Evolutionary conservation across 2,329 filamentous ascomycete species (phyloP), one percentile per base, ranked within the genome.

Genomic region (Sporothrix brasiliensis): DNA sequence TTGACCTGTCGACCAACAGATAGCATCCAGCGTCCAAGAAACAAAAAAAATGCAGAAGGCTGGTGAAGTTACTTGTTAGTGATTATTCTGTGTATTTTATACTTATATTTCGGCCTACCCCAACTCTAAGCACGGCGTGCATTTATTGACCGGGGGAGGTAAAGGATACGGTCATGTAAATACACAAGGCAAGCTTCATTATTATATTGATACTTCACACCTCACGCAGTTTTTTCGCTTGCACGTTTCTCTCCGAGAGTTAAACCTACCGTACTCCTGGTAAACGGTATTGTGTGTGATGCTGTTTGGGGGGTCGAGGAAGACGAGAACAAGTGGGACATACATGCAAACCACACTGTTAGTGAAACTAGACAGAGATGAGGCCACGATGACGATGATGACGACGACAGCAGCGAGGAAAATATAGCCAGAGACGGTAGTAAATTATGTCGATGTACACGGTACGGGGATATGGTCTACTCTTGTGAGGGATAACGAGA

Each of bases 231-330:
- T 39, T 34, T 16, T 30, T 58, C 2, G 27, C 30, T 56, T 16
- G 50, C 52, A 58, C 58, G 30, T 30, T 39, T 49, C 24, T 21
- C 56, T 27, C 67, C 41, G 41, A 56, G 30, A 30, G 44, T 54
- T 30, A 69, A 60, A 44, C 14, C 67, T 44, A 61, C 67, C 67
- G 27, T 27, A 60, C 67, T 41, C 67, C 53, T 41, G 67, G 53
- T 68, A 50, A 68, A 50, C 49, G 67, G 67, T 50, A 60, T 47
- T 13, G 47, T 13, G 10, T 63, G n/a, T 5, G 39, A 27, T 2
- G 24, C 4, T 11, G 11, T 14, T 5, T 47, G 13, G 34, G 3
- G 21, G 11, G 13, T n/a, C 21, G 39, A 19, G 34, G 14, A 14
- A 47, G n/a, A 41, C 1, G n/a, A 27, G 13, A 47, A 27, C 9